Conservation (phyloP, 371 early-diverging fungal genomes). For the Mortierella sp. region DNA sequence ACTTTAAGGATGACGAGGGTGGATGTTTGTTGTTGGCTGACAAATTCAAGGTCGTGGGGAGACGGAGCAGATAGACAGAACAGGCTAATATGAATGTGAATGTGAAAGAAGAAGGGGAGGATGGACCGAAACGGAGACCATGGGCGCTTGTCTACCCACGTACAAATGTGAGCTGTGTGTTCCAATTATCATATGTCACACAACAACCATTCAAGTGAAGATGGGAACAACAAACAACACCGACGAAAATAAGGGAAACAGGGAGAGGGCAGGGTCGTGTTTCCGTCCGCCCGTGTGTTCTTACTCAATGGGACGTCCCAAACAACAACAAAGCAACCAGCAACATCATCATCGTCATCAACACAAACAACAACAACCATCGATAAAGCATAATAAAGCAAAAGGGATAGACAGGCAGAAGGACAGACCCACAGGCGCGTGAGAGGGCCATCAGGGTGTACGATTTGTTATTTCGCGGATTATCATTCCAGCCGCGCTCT, state of each 20-base stretch:
- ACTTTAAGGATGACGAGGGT: neutral
- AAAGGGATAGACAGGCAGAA: neutral
- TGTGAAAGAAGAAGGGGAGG: neutral
- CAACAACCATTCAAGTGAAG: slow-evolving; percentile 5
- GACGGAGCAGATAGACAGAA: neutral
- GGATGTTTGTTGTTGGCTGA: neutral
- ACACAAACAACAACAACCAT: neutral
- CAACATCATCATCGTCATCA: neutral
- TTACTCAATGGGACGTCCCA: neutral
- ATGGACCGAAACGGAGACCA: neutral
- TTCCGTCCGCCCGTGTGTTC: neutral
- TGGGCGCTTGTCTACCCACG: slow-evolving; percentile 5
- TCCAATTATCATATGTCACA: slow-evolving; percentile 12
- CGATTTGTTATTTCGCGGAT: neutral
- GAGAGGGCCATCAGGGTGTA: neutral
- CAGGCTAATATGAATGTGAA: slow-evolving; percentile 5
- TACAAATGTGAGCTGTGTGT: slow-evolving; percentile 1
- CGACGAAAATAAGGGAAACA: neutral
- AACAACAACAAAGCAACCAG: neutral
- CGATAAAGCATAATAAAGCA: neutral
- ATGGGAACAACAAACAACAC: neutral
- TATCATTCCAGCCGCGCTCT: slow-evolving; percentile 1
- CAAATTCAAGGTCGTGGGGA: slow-evolving; percentile 1
- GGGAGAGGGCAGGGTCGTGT: too few species aligned
- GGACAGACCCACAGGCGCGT: neutral